Percentiles rank a stretch among this genome's conserved stretches.
Conservation (phyloP, 768 basidiomycete species). For the Suillus subaureus region DNA sequence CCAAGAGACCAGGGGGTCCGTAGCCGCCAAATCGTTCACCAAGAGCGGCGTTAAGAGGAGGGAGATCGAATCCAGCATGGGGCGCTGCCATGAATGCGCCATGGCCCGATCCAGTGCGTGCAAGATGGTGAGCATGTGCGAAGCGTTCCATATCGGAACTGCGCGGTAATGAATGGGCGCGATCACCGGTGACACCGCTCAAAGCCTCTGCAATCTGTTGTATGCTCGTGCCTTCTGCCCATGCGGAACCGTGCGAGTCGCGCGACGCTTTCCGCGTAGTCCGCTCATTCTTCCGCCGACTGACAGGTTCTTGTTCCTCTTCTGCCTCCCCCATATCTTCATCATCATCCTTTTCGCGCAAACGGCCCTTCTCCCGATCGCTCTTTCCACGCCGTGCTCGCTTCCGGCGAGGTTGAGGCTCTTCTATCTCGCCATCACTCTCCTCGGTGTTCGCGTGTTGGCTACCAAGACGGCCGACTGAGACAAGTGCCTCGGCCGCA, state of each 20-base stretch:
- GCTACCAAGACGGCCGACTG: slow-evolving; percentile 62
- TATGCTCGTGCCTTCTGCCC: slow-evolving; percentile 39
- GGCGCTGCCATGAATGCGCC: slow-evolving; percentile 38
- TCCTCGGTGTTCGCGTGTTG: slow-evolving; percentile 41
- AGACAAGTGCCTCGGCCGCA: slow-evolving; percentile 86
- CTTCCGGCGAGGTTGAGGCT: slow-evolving; percentile 60
- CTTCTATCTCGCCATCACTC: slow-evolving; percentile 44
- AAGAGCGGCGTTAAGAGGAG: slow-evolving; percentile 52
- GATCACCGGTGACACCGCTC: slow-evolving; percentile 26
- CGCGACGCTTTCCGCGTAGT: slow-evolving; percentile 36
- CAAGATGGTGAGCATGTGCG: slow-evolving; percentile 32
- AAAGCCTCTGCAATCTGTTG: slow-evolving; percentile 37
- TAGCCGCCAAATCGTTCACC: slow-evolving; percentile 41
- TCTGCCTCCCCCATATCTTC: slow-evolving; percentile 51
- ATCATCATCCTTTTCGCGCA: slow-evolving; percentile 45
- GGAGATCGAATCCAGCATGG: slow-evolving; percentile 61
- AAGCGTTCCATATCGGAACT: slow-evolving; percentile 33
- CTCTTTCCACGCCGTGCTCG: slow-evolving; percentile 46
- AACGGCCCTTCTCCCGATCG: slow-evolving; percentile 39
- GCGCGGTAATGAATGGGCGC: slow-evolving; percentile 36
- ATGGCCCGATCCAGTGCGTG: slow-evolving; percentile 36
- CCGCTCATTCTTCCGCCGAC: slow-evolving; percentile 35
- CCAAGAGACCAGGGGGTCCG: slow-evolving; percentile 35
- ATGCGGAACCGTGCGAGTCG: slow-evolving; percentile 36
- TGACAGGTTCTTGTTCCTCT: slow-evolving; percentile 21